phyloP scores from a whole-genome alignment of 768 basidiomycete genomes.

The Arthromyces matolae region DNA sequence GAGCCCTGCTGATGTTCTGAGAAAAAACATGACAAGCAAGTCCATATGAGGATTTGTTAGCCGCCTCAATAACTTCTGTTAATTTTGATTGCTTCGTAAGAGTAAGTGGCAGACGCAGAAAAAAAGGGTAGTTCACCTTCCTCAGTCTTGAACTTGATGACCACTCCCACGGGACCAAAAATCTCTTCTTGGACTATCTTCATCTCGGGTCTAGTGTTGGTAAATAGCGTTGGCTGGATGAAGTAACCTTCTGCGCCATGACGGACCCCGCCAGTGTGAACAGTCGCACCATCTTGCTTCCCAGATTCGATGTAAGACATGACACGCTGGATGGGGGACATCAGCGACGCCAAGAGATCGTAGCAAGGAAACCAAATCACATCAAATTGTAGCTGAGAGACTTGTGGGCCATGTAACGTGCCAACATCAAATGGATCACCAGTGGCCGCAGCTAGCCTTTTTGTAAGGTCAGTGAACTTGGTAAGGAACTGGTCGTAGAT shows the following conservation, averaged over 20 bases:
- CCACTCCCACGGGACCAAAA: conserved; percentile 72
- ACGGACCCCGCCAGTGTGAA: conserved; percentile 57
- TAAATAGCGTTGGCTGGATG: conserved; percentile 68
- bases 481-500: conserved; percentile 79
- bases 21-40: conserved; percentile 21
- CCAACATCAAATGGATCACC: conserved; percentile 62
- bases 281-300: conserved; percentile 62
- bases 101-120: conserved; percentile 23
- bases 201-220: conserved; percentile 58
- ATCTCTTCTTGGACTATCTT: conserved; percentile 69
- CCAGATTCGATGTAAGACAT: conserved; percentile 75
- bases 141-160: conserved; percentile 67
- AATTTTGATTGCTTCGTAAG: conserved; percentile 15
- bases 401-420: conserved; percentile 69
- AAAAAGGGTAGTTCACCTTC: conserved; percentile 23
- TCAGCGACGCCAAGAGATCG: background rate
- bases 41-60: conserved; percentile 19
- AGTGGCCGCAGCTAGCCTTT: conserved; percentile 39
- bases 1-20: conserved; percentile 18
- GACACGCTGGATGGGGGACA: conserved; percentile 43
- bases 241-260: conserved; percentile 65
- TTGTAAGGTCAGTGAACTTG: conserved; percentile 48
- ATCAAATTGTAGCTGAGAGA: conserved; percentile 65
- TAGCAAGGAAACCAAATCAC: conserved; percentile 34
- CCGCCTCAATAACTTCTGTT: conserved; percentile 22